phyloP scores from a whole-genome alignment of 345 rosid species.

The Bruguiera parviflora region DNA sequence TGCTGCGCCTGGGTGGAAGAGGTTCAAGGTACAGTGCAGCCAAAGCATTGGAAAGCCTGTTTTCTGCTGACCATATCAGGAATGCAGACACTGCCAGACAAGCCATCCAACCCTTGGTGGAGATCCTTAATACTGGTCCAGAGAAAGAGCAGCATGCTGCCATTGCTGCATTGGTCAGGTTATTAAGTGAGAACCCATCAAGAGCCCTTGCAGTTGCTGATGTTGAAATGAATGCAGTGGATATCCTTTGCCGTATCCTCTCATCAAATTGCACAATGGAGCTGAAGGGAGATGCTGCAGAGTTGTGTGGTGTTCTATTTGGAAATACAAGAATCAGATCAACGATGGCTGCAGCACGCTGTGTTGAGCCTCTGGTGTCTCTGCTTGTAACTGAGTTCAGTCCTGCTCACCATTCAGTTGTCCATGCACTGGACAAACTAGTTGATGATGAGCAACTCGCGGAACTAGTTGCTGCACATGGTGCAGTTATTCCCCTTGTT shows the following conservation, averaged over 20 bases:
- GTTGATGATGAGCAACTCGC: constrained; percentile 98
- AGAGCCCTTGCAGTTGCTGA: constrained; percentile 94
- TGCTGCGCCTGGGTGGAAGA: constrained; percentile 94
- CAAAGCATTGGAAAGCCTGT: constrained; percentile 91
- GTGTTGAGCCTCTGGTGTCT: constrained; percentile 98
- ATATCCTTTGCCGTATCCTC: constrained; percentile 95
- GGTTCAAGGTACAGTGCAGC: constrained; percentile 96
- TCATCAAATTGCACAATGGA: constrained; percentile 89
- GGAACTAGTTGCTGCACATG: constrained; percentile 97
- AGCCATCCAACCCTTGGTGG: constrained; percentile 98
- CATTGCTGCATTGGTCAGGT: constrained; percentile 89
- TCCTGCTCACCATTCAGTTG: constrained; percentile 95
- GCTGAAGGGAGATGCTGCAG: constrained; percentile 98
- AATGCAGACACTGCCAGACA: constrained; percentile 93
- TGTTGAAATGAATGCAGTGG: constrained; percentile 98
- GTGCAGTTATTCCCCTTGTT: constrained; percentile 97
- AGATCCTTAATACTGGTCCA: constrained; percentile 87
- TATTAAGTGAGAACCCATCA: constrained; percentile 94
- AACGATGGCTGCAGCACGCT: constrained; percentile 92
- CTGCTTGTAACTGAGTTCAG: constrained; percentile 86
- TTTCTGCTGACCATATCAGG: constrained; percentile 93
- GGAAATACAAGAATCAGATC: constrained; percentile 91
- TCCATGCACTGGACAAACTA: constrained; percentile 89
- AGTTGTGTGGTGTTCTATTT: constrained; percentile 91
- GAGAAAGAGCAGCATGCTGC: constrained; percentile 99